These are phyloP conservation scores for Dictyostelium gargantuum DNA, from an alignment of 208 protist species.

Conservation along the genomic window DNA sequence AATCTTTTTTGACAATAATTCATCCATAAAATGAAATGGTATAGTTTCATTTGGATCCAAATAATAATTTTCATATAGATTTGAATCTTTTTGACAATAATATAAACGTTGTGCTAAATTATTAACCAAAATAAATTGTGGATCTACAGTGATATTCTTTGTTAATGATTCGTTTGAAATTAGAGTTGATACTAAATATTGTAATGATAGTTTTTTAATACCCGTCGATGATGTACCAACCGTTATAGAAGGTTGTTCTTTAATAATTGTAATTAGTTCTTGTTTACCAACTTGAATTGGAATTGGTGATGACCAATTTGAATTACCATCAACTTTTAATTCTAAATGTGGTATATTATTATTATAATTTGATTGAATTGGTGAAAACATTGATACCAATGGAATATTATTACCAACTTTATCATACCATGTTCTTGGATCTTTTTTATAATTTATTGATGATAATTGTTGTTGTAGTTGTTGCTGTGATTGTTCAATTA, in stretches of 20 bases:
- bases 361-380: background rate
- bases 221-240: background rate
- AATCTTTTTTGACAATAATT: background rate
- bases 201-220: background rate
- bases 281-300: background rate
- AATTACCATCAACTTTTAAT: slow-evolving; percentile 10
- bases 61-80: background rate
- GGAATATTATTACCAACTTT: no score
- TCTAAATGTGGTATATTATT: background rate
- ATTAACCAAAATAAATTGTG: slow-evolving; percentile 42
- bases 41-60: background rate
- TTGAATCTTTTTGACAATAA: slow-evolving; percentile 22
- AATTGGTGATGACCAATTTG: background rate
- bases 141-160: background rate
- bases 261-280: background rate
- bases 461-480: background rate
- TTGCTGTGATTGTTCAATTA: no score
- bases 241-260: background rate
- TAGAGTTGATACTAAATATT: background rate
- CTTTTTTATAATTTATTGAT: background rate
- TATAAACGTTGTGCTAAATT: slow-evolving; percentile 5
- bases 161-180: background rate
- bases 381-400: slow-evolving; percentile 8
- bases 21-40: slow-evolving; percentile 42
- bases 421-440: slow-evolving; percentile 43